Evolutionary conservation across 345 rosid species (phyloP), one percentile per base, ranked within the genome.

Genomic region (Hypericum androsaemum): DNA sequence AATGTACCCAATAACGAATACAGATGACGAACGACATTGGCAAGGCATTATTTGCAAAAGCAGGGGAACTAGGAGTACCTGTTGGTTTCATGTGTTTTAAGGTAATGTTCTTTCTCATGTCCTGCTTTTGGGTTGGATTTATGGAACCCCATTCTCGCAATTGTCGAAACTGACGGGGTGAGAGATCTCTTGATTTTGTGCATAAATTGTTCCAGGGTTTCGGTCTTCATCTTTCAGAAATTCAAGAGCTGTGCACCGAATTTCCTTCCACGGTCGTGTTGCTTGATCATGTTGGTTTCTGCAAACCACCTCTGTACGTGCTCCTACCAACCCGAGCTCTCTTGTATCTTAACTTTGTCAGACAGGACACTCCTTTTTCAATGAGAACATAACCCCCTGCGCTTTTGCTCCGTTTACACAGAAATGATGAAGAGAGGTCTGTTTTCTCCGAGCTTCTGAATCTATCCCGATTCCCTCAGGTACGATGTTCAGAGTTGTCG

Each of bases 51-150:
- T 90, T 87, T 70, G 75, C 84, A 15, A 82, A 53, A 74, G 98
- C 96, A 39, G 98, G 96, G 60, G 92, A 84, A 53, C 89, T 90
- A 55, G 81, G 89, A 35, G 71, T 87, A 39, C 92, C 96, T 36
- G 98, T 84, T 67, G 89, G 95, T 64, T 80, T 90, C 77, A 77
- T 90, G 95, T 90, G 96, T 67, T 76, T 90, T 81, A 90, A 90
- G 89, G 97, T 86, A 68, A 46, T 6, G 7, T 41, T 61, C 43
- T 43, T 42, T 50, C 39, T 6, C 12, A 36, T 12, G 37, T 52
- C 10, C 53, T 39, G 32, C 52, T 28, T 43, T 45, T 61, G 39
- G 43, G 12, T 37, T 5, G 12, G 8, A 44, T 42, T 16, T 9
- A 8, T 15, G 0, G 39, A 42, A 39, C 42, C 22, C 56, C 6